Base-by-base conservation (phyloP, 1,139 yeast species). In the Hanseniaspora gamundiae region DNA sequence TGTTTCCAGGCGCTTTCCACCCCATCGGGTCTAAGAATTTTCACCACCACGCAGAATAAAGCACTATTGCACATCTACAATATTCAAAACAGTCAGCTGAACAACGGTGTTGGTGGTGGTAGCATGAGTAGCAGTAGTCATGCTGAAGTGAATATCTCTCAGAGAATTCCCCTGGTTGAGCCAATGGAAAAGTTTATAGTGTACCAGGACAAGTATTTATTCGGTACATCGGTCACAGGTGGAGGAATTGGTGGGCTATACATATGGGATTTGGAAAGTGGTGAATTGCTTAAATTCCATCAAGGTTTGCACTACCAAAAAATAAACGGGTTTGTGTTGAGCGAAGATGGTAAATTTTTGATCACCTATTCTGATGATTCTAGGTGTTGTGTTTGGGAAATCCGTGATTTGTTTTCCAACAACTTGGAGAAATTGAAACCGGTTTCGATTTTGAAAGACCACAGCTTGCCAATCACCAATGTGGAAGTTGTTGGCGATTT, bases 191-290 rank as follows among this genome's bases (percentile, higher is more conserved):
- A 85, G 56, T 58, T 91, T 44, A 70, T 58, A 38, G 55, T 57
- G 11, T 57, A 59, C 11, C 51, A 51, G 38, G 50, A 50, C 40
- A 36, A 42, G 13, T 85, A 85, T 77, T 64, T 88, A 35, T 71
- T 50, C 85, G 87, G 44, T 70, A 91, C 42, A 60, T 68, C 47
- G 58, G 80, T 62, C 1, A 53, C 54, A 33, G 47, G 60, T 14
- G 98, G 97, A 13, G 74, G 39, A 4, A 35, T 35, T 26, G 40
- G 44, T 1, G 30, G 80, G 54, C 53, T 91, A 20, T 83, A 82
- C 56, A 61, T 88, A 3, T 91, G 98, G 97, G 95, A 85, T 53
- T 56, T 86, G 44, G 61, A 71, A n/a, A 80, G 93, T 3, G 96
- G 98, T 1, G 66, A 76, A 41, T 67, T 91, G 47, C 55, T 88